Percentiles rank a stretch among this genome's conserved stretches.
Conservation (phyloP, 306 rosid species). For the Prunus campanulata region DNA sequence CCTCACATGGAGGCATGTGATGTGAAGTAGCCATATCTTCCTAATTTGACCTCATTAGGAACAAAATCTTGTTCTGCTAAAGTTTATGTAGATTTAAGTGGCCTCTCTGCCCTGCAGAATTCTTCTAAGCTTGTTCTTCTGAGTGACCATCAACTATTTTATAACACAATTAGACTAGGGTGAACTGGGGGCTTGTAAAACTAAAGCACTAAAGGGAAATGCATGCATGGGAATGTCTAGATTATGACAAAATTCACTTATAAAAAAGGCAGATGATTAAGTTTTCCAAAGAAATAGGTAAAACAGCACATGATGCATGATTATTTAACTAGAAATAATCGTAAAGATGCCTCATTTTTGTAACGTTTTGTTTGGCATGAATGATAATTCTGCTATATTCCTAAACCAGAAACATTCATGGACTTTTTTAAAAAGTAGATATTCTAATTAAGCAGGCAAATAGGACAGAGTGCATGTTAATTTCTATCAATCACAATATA, state of each 20-base stretch:
- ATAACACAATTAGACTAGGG: too few species aligned
- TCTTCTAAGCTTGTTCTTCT: too few species aligned
- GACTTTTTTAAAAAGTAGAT: not conserved
- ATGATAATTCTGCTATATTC: not conserved
- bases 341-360: too few species aligned
- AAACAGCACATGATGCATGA: not conserved
- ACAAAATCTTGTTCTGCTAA: not conserved
- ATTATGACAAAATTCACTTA: not conserved
- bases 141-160: too few species aligned
- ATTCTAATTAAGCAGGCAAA: not conserved
- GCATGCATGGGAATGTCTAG: not conserved
- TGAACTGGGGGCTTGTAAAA: too few species aligned
- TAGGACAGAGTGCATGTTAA: not conserved
- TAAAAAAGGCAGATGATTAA: not conserved
- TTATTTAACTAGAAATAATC: not conserved
- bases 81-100: too few species aligned
- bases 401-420: not conserved
- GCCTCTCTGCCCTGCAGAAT: too few species aligned
- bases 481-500: not conserved
- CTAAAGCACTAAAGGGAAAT: not conserved
- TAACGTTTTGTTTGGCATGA: too few species aligned
- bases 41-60: too few species aligned
- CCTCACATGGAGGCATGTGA: conserved; percentile 14
- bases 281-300: not conserved
- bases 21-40: too few species aligned